Base-by-base conservation (phyloP, 2,329 filamentous ascomycete species). In the Coccinonectria pachysandricola region DNA sequence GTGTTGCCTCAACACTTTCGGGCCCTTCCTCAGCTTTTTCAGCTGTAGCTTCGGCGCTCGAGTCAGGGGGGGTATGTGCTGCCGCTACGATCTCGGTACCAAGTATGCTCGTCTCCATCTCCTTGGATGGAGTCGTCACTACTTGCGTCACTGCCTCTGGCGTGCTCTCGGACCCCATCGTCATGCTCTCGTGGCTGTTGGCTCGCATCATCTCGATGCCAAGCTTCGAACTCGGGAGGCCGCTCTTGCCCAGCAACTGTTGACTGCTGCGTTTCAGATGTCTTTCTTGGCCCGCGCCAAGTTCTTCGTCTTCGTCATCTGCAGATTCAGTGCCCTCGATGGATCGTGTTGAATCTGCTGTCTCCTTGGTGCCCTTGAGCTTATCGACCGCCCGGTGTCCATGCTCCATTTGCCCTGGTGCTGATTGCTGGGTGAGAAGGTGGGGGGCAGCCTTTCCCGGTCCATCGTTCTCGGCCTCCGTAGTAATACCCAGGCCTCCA, bases 141-240 rank as follows among this genome's bases (percentile, higher is more conserved):
- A 65, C 60, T 43, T 68, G 62, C 4, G 66, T 68, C n/a, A 59
- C 51, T n/a, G 62, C 60, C 37, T 69, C 68, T 1, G 60, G 52
- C 9, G 61, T 62, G 39, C 57, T 63, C 23, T 71, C 68, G 3
- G 67, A 65, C 8, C 57, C 54, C 8, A 68, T 27, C 2, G 62
- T 62, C 28, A 83, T 71, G 46, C 87, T 94, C 24, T 92, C 88
- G 43, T 88, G 80, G 48, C 85, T 94, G 52, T 94, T 93, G 12
- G 88, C 92, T 24, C 88, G 76, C 84, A 95, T 88, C 88, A 96
- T 95, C 54, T 96, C 88, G 25, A 86, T 91, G 2, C 86, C 86
- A 2, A 96, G 70, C 54, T 94, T 95, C 1, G 86, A 94, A 28
- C 79, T 82, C 8, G 81, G 79, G 13, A 82, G 66, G 19, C 65